These are phyloP conservation scores for Naematelia encephala DNA, from an alignment of 768 basidiomycete genomes.

Conservation along the genomic window DNA sequence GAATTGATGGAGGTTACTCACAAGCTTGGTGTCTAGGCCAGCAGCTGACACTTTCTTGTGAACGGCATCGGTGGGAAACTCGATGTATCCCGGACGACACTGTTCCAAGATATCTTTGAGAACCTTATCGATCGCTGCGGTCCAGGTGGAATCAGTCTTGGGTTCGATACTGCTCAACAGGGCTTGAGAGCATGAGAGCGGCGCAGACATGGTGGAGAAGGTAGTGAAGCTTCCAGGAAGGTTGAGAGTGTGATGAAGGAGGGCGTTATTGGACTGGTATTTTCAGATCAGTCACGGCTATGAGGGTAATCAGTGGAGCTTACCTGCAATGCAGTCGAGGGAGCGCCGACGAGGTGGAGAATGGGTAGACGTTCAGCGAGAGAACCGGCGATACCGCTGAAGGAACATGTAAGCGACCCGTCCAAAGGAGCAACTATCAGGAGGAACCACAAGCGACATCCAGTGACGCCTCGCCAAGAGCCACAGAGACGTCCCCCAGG, in stretches of 20 bases:
- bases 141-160: constrained; percentile 55
- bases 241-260: constrained; percentile 85
- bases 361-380: constrained; percentile 80
- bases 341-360: constrained; percentile 80
- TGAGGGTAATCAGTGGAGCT: not conserved
- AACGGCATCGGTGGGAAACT: constrained; percentile 79
- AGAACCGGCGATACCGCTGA: constrained; percentile 60
- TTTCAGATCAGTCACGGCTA: not conserved
- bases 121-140: constrained; percentile 70
- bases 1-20: constrained; percentile 44
- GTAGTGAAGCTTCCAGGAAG: constrained; percentile 73
- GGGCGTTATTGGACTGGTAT: constrained; percentile 54
- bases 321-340: constrained; percentile 70
- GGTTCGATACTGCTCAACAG: constrained; percentile 55
- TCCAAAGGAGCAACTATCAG: constrained; percentile 57
- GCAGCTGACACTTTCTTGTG: constrained; percentile 64
- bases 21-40: constrained; percentile 60
- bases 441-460: too few species aligned
- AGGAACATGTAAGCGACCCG: constrained; percentile 60
- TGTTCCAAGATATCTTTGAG: constrained; percentile 58
- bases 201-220: constrained; percentile 69
- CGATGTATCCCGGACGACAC: constrained; percentile 83
- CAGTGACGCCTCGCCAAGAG: too few species aligned
- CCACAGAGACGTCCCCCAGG: too few species aligned
- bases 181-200: constrained; percentile 70